Conservation (phyloP, 371 early-diverging fungal species). For the Conidiobolus incongruus region DNA sequence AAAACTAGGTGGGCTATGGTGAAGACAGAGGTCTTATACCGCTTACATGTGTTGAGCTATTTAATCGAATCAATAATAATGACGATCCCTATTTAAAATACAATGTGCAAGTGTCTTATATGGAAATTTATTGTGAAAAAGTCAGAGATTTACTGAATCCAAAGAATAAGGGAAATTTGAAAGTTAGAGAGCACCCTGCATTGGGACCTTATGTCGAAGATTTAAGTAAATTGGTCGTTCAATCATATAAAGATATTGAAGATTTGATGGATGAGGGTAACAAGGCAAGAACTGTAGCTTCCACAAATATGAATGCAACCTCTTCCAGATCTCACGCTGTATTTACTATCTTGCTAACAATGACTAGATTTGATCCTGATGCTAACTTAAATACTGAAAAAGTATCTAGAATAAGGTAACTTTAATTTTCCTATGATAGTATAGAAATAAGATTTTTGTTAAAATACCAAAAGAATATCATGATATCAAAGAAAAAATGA, state of each 20-base stretch:
- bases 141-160: slow-evolving; percentile 79
- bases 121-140: slow-evolving; percentile 71
- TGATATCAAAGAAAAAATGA: too few relatives aligned
- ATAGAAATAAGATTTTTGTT: too few relatives aligned
- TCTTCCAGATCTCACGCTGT: slow-evolving; percentile 91
- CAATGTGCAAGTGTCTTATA: slow-evolving; percentile 63
- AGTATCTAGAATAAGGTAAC: slow-evolving; percentile 43
- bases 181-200: slow-evolving; percentile 72
- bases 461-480: too few relatives aligned
- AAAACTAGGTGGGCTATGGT: slow-evolving; percentile 36
- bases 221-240: slow-evolving; percentile 58
- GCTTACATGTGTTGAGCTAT: slow-evolving; percentile 53
- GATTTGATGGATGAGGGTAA: slow-evolving; percentile 74
- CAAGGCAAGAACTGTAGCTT: slow-evolving; percentile 74
- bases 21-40: slow-evolving; percentile 69
- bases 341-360: slow-evolving; percentile 62
- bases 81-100: slow-evolving; percentile 22
- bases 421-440: too few relatives aligned
- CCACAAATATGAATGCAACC: slow-evolving; percentile 90
- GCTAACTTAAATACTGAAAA: slow-evolving; percentile 49
- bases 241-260: slow-evolving; percentile 46
- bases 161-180: slow-evolving; percentile 44
- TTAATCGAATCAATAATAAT: slow-evolving; percentile 26
- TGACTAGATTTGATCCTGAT: slow-evolving; percentile 26
- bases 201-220: slow-evolving; percentile 92